Evolutionary conservation across 768 basidiomycete genomes (phyloP), one percentile per base, ranked within the genome.

Genomic region (Pleurotus ostreatus): DNA sequence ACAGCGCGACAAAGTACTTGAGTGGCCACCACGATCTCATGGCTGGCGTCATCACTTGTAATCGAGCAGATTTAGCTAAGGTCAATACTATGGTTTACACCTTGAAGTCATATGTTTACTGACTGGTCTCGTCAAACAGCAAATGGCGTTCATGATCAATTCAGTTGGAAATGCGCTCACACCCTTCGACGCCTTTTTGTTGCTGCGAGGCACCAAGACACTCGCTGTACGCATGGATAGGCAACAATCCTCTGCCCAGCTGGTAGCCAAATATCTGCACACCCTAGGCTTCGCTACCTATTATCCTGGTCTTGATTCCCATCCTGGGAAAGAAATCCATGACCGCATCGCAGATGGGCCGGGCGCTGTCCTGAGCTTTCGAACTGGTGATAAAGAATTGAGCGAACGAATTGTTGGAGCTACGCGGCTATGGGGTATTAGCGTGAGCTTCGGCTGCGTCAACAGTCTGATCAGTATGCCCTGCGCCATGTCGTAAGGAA

Each of bases 401-500:
- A 95, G 92, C 67, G 94, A 98, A 71, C 82, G 86, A 51, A 89
- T 98, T 58, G 94, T 99, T 7, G 96, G 89, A 4, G 90, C 87
- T 0, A 92, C 97, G 13, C 80, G 94, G 53, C 75, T 99, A 23
- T 99, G 96, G 95, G 92, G 95, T 16, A 98, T 99, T 66, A 93
- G 89, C 59, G 97, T 99, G 63, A 94, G 92, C 68, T 99, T 99
- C 66, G 97, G 97, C 30, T 94, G 92, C 62, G 95, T 99, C 59
- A 99, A 99, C 75, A 94, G 92, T 66, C 70, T 99, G 69, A 98
- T 98, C 73, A 94, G 91, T 61, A 98, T 99, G 96, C 97, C 97
- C 38, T 98, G 97, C 69, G 85, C 93, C 63, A 98, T 99, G 97
- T 97, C 94, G 96, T 98, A 71, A 75, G 95, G 89, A 4, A 37